A percentile compares a stretch with the other conserved stretches of the same genome.
Evolutionary conservation across 768 basidiomycete species (phyloP).

Genomic region (Dioszegia crocea): DNA sequence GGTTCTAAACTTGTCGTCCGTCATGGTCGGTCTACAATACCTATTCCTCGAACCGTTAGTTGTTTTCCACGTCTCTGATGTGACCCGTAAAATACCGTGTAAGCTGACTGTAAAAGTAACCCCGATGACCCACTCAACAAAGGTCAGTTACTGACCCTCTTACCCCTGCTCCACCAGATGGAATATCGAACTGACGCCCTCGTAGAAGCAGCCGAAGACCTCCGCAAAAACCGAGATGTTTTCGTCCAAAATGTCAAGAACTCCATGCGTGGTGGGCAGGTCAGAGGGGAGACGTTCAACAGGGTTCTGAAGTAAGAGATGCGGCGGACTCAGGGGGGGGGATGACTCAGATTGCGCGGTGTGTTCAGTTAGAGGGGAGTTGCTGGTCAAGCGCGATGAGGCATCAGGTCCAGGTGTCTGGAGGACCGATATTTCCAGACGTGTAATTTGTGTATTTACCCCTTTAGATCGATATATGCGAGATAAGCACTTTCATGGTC

Average conservation of each 20-base stretch:
- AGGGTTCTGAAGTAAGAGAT: slow-evolving; percentile 54
- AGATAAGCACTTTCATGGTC: neutral
- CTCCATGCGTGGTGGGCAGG: slow-evolving; percentile 74
- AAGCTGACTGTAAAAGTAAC: slow-evolving; percentile 54
- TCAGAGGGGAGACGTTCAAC: slow-evolving; percentile 77
- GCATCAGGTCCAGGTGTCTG: no score
- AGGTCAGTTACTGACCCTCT: slow-evolving; percentile 56
- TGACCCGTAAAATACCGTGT: neutral
- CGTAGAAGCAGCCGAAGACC: slow-evolving; percentile 92
- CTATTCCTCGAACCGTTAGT: slow-evolving; percentile 83
- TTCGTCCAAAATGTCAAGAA: slow-evolving; percentile 80
- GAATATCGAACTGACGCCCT: slow-evolving; percentile 9
- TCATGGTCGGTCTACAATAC: slow-evolving; percentile 98
- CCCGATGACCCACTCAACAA: slow-evolving; percentile 98
- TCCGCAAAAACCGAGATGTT: slow-evolving; percentile 77
- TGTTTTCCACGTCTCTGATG: no score
- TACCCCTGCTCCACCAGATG: neutral
- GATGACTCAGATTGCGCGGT: no score
- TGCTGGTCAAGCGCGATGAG: no score
- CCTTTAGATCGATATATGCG: neutral
- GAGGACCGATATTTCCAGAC: no score
- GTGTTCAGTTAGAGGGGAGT: no score
- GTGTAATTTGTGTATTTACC: neutral
- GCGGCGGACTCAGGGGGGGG: no score
- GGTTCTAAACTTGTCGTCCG: slow-evolving; percentile 87